Percentiles rank a stretch among this genome's conserved stretches.
These are phyloP conservation scores for Guyanaporus albipodus DNA, from an alignment of 768 basidiomycete genomes.

Conservation along the genomic window DNA sequence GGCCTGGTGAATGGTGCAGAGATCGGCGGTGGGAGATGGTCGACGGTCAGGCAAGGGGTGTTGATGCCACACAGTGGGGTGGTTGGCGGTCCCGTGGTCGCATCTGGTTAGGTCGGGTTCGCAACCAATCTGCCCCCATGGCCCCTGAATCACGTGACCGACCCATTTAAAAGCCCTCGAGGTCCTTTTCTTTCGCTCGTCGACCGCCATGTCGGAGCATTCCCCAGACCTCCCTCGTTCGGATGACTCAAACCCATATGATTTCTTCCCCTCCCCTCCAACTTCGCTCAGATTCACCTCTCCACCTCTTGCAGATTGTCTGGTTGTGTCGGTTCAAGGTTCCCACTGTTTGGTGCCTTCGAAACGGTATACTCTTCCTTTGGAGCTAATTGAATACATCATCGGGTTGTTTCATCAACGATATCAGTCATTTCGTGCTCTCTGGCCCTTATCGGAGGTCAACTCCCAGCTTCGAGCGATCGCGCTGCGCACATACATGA, in stretches of 20 bases:
- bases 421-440: slow-evolving; percentile 29
- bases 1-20: too few relatives aligned
- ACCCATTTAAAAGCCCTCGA: background rate
- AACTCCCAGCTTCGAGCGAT: slow-evolving; percentile 42
- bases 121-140: too few relatives aligned
- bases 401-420: slow-evolving; percentile 19
- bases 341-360: background rate
- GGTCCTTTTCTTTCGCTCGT: slow-evolving; percentile 3
- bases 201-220: slow-evolving; percentile 15
- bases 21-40: too few relatives aligned
- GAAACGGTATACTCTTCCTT: slow-evolving; percentile 22
- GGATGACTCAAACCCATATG: slow-evolving; percentile 11
- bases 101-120: too few relatives aligned
- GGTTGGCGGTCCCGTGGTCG: too few relatives aligned
- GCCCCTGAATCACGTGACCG: slow-evolving; percentile 16
- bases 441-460: slow-evolving; percentile 39
- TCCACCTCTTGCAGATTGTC: slow-evolving; percentile 12
- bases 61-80: too few relatives aligned
- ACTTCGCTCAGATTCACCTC: slow-evolving; percentile 25
- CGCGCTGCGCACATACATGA: slow-evolving; percentile 36
- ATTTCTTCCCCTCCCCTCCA: slow-evolving; percentile 14
- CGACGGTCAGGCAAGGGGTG: too few relatives aligned
- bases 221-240: slow-evolving; percentile 1
- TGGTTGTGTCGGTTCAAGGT: background rate
- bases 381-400: slow-evolving; percentile 32